phyloP scores from a whole-genome alignment of 1,139 yeast genomes.

The Geotrichum phurueaensis region DNA sequence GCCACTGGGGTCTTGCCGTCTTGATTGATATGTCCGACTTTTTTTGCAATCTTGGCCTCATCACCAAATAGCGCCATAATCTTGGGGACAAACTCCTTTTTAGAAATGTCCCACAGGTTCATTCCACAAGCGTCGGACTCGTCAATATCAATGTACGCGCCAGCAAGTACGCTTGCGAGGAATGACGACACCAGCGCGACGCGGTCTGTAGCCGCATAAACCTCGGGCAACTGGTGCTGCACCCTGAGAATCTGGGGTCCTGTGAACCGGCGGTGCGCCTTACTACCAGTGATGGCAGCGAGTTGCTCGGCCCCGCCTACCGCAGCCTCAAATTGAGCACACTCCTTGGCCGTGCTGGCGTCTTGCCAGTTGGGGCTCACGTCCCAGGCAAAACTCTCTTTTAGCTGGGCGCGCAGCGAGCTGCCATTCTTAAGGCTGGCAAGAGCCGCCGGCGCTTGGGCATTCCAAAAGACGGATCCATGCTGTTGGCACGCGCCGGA shows the following conservation, averaged over 20 bases:
- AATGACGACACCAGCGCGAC: slow-evolving; percentile 78
- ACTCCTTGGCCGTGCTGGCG: slow-evolving; percentile 72
- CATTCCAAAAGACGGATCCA: slow-evolving; percentile 79
- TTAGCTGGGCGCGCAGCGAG: slow-evolving; percentile 22
- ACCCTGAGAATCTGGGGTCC: slow-evolving; percentile 83
- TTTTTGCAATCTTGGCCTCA: slow-evolving; percentile 17
- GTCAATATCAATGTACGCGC: slow-evolving; percentile 59
- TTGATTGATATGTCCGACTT: slow-evolving; percentile 32
- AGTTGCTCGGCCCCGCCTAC: slow-evolving; percentile 60
- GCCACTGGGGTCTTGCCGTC: slow-evolving; percentile 36
- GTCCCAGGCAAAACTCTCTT: slow-evolving; percentile 51
- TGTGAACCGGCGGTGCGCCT: slow-evolving; percentile 85
- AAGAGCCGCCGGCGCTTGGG: slow-evolving; percentile 42
- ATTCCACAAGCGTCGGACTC: slow-evolving; percentile 89
- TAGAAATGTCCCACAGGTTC: slow-evolving; percentile 68
- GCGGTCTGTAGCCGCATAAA: slow-evolving; percentile 51
- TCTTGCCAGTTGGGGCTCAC: slow-evolving; percentile 94
- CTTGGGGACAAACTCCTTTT: slow-evolving; percentile 48
- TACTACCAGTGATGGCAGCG: slow-evolving; percentile 72
- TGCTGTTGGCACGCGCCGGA: slow-evolving; percentile 92
- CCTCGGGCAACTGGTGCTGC: slow-evolving; percentile 49
- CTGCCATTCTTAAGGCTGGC: slow-evolving; percentile 17
- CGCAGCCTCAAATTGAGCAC: slow-evolving; percentile 53
- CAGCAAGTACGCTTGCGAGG: slow-evolving; percentile 64
- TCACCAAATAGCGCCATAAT: slow-evolving; percentile 42